These are phyloP conservation scores for Gardenia jasminoides DNA, from an alignment of 257 asterid species.

Conservation along the genomic window DNA sequence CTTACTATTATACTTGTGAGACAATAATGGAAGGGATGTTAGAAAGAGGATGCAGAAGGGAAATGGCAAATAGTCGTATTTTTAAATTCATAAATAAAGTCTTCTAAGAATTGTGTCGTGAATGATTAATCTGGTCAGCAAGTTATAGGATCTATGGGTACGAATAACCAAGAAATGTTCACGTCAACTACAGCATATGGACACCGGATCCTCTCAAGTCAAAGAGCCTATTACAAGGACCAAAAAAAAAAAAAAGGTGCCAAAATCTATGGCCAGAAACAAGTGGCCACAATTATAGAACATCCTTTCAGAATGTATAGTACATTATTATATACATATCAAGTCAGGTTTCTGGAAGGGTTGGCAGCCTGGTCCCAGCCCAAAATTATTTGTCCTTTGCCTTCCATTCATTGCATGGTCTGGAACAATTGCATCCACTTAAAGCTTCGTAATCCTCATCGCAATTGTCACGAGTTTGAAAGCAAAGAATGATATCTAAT, in stretches of 20 bases:
- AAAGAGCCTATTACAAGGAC: neutral
- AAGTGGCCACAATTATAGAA: neutral
- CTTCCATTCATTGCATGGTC: neutral
- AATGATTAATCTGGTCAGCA: neutral
- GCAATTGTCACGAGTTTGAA: too few relatives aligned
- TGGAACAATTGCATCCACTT: neutral
- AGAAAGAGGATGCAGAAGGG: neutral
- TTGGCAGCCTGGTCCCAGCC: neutral
- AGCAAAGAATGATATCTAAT: too few relatives aligned
- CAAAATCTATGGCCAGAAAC: neutral
- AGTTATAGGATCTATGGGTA: neutral
- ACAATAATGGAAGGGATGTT: too few relatives aligned
- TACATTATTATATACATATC: too few relatives aligned
- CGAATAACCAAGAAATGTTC: too few relatives aligned
- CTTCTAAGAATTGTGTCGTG: neutral
- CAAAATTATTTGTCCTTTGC: neutral
- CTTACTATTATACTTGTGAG: too few relatives aligned
- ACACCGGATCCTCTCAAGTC: too few relatives aligned
- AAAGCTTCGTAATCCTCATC: too few relatives aligned
- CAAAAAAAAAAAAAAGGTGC: too few relatives aligned
- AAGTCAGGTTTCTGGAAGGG: neutral
- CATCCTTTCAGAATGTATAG: too few relatives aligned
- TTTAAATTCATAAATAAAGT: neutral
- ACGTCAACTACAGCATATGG: neutral
- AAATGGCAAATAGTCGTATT: too few relatives aligned